Evolutionary conservation across 2,329 filamentous ascomycete species (phyloP).

Genomic region (Hymenoscyphus scutula): DNA sequence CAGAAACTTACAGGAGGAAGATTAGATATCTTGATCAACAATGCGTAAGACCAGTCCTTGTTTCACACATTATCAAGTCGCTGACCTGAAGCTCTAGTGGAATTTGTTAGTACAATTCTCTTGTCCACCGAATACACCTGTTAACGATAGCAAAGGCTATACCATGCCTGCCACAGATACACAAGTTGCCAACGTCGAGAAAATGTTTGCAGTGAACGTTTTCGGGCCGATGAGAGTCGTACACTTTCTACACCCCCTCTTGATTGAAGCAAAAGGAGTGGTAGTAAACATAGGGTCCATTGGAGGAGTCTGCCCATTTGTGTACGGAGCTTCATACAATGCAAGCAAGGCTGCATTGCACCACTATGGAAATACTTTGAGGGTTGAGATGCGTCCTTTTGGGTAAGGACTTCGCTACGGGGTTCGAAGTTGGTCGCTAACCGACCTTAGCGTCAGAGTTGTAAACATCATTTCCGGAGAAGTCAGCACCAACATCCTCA

Average conservation of each 20-base stretch:
- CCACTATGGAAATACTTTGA: slow-evolving; percentile 10
- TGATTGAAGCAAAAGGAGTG: slow-evolving; percentile 34
- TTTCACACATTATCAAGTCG: not conserved
- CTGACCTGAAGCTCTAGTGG: not conserved
- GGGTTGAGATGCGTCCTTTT: slow-evolving; percentile 14
- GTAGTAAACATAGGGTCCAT: slow-evolving; percentile 44
- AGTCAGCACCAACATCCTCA: slow-evolving; percentile 2
- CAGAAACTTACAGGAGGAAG: not conserved
- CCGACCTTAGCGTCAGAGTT: not conserved
- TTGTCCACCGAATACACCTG: not conserved
- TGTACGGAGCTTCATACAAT: slow-evolving; percentile 55
- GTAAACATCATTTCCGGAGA: slow-evolving; percentile 8
- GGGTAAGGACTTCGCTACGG: not conserved
- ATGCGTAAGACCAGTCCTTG: not conserved
- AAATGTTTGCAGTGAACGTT: slow-evolving; percentile 2
- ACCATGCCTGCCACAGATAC: slow-evolving; percentile 2
- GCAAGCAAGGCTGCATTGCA: slow-evolving; percentile 19
- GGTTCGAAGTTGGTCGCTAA: not conserved
- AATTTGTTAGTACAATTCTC: not conserved
- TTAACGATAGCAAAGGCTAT: not conserved
- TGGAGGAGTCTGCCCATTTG: slow-evolving; percentile 29
- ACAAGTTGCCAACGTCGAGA: not conserved
- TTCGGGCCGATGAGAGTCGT: not conserved
- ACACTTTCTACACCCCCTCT: slow-evolving; percentile 19
- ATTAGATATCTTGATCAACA: slow-evolving; percentile 2